Percentiles rank a stretch among this genome's conserved stretches.
These are phyloP conservation scores for Boletus holoroseus DNA, from an alignment of 1,284 basidiomycete genomes.

Conservation along the genomic window DNA sequence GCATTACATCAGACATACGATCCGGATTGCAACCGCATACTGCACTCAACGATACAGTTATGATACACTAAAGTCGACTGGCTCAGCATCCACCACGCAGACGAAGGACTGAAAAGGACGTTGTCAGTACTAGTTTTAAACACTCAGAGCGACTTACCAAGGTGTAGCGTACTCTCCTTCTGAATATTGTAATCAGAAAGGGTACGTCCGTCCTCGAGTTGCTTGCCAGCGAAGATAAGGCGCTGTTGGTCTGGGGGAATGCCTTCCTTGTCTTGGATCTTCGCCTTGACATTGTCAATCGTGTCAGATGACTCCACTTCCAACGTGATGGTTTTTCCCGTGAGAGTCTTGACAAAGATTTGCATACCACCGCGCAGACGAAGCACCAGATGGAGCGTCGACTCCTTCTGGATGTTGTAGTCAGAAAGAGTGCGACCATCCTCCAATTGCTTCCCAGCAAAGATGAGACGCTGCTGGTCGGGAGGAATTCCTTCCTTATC, in stretches of 20 bases:
- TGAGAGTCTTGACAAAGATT: slow-evolving; percentile 67
- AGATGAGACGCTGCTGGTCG: slow-evolving; percentile 82
- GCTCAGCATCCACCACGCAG: slow-evolving; percentile 62
- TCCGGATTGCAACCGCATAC: neutral
- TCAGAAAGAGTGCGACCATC: slow-evolving; percentile 73
- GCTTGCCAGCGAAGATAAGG: slow-evolving; percentile 74
- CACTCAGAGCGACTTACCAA: slow-evolving; percentile 34
- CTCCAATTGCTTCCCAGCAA: slow-evolving; percentile 78
- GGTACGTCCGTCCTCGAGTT: slow-evolving; percentile 64
- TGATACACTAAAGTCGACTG: neutral
- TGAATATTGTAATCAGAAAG: slow-evolving; percentile 66
- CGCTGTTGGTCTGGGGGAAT: slow-evolving; percentile 71
- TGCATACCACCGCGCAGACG: slow-evolving; percentile 56
- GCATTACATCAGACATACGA: neutral
- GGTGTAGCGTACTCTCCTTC: slow-evolving; percentile 66
- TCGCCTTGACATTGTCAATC: slow-evolving; percentile 68
- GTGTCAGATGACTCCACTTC: slow-evolving; percentile 75
- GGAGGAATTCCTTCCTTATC: slow-evolving; percentile 82
- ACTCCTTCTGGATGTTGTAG: slow-evolving; percentile 75
- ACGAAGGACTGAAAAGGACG: slow-evolving; percentile 54
- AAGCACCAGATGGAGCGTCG: slow-evolving; percentile 54
- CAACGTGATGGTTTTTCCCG: slow-evolving; percentile 77
- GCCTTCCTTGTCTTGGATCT: slow-evolving; percentile 76
- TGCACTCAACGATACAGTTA: neutral
- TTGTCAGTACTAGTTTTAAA: slow-evolving; percentile 38